Evolutionary conservation across 495 filamentous ascomycete genomes (phyloP), one percentile per base, ranked within the genome.

Genomic region (Coniosporium apollinis): DNA sequence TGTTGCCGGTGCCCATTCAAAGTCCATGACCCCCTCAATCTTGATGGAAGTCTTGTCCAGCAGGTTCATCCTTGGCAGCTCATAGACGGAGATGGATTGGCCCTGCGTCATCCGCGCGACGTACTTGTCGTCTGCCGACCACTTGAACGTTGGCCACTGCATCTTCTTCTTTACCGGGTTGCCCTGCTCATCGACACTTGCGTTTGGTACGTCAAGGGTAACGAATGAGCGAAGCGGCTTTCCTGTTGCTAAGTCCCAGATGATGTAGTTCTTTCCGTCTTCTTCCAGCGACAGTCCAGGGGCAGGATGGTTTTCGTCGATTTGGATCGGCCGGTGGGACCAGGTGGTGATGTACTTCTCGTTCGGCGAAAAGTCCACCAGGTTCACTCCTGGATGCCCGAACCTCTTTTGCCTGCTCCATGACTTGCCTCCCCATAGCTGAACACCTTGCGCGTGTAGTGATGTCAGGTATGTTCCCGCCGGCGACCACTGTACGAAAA

Each of bases 121-220:
- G 56, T 94, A 97, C 55, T 86, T 86, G 64, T 93, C 83, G 50
- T 97, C 89, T 3, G 89, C 63, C 30, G 87, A 94, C 89, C 89
- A 97, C 60, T 97, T 97, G 70, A 97, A 97, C 9, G 87, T 84
- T 17, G 89, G 89, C 89, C 89, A 97, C 46, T 86, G 81, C 35
- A 91, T 74, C 67, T 94, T 94, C 60, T 82, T 79, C 62, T 83
- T 82, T 30, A 69, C 51, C 8, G 74, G 77, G 44, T 79, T 73
- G 47, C 79, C 83, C 19, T 61, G 65, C 31, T 64, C 65, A 28
- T 76, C 75, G 6, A 47, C 54, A 6, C 57, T 53, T 13, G 68
- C 60, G 18, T 64, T 69, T 15, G 79, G 73, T 15, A 72, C 51
- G 38, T 96, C 89, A 46, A 93, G 67, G 37, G 81, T 87, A 18